Evolutionary conservation across 805 yeast genomes (phyloP).

Genomic region (Cyberlindnera xishuangbannaensis): DNA sequence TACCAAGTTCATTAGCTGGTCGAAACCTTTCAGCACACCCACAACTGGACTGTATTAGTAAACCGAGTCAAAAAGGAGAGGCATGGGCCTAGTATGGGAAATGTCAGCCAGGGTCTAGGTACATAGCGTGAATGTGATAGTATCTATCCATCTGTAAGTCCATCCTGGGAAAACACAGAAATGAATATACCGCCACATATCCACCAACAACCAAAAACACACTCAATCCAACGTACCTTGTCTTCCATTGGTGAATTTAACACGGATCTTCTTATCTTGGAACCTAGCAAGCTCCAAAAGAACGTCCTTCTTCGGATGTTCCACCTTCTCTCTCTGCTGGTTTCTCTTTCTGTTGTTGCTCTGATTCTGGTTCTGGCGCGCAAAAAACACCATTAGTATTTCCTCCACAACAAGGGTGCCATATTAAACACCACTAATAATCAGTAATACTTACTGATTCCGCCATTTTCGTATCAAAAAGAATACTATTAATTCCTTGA

Average conservation of each 20-base stretch:
- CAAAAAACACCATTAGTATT: background rate
- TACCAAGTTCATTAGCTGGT: constrained; percentile 74
- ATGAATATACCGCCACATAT: background rate
- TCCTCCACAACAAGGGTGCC: background rate
- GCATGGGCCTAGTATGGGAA: no score
- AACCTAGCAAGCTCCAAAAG: constrained; percentile 75
- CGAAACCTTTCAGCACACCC: constrained; percentile 84
- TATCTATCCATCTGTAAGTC: no score
- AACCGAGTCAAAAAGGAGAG: no score
- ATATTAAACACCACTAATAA: background rate
- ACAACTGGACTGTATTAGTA: no score
- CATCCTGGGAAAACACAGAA: no score
- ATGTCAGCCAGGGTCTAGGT: constrained; percentile 7
- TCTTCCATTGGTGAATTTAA: constrained; percentile 83
- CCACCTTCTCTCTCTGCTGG: constrained; percentile 42
- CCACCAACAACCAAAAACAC: background rate
- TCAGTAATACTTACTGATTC: background rate
- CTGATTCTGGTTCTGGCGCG: constrained; percentile 12
- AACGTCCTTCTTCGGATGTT: constrained; percentile 79
- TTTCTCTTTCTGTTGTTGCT: constrained; percentile 15
- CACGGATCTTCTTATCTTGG: constrained; percentile 65
- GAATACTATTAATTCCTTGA: background rate
- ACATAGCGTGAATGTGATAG: background rate
- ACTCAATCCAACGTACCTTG: constrained; percentile 30
- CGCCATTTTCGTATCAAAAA: background rate